Evolutionary conservation across 2,329 filamentous ascomycete genomes (phyloP).

Genomic region (Paradendryphiella salina): DNA sequence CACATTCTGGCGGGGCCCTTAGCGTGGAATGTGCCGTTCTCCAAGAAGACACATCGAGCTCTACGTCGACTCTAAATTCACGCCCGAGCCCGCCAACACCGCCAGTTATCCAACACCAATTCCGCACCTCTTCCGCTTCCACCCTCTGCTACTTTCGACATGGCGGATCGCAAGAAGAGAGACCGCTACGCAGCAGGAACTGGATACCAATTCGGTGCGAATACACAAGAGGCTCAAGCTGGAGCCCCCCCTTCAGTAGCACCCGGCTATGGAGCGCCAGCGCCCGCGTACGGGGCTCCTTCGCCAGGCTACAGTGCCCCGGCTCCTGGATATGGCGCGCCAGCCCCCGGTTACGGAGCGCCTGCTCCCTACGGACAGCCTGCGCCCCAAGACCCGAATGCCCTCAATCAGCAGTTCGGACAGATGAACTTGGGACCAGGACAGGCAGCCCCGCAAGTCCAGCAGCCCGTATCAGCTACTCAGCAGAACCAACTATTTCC

Average conservation of each 20-base stretch:
- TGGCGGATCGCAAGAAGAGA: conserved; percentile 72
- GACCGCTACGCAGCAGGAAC: conserved; percentile 90
- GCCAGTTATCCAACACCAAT: conserved; percentile 14
- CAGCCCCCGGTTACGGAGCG: conserved; percentile 40
- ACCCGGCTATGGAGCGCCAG: conserved; percentile 28
- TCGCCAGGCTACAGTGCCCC: conserved; percentile 43
- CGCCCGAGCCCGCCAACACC: conserved; percentile 24
- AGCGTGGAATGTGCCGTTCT: conserved; percentile 37
- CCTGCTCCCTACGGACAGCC: conserved; percentile 38
- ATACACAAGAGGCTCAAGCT: conserved; percentile 62
- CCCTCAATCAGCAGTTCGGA: conserved; percentile 79
- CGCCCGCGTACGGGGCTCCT: conserved; percentile 47
- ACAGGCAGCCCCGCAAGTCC: conserved; percentile 36
- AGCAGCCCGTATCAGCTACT: conserved; percentile 38
- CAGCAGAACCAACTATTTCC: conserved; percentile 80
- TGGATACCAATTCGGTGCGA: conserved; percentile 93
- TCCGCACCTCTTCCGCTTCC: conserved; percentile 9
- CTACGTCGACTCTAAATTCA: conserved; percentile 29
- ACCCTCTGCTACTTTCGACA: conserved; percentile 26
- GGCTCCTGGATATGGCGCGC: conserved; percentile 46
- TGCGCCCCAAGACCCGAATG: conserved; percentile 60
- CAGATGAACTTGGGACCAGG: conserved; percentile 68
- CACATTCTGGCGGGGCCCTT: conserved; percentile 28
- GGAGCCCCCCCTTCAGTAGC: conserved; percentile 49
- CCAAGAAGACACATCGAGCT: conserved; percentile 46